Evolutionary conservation across 495 filamentous ascomycete genomes (phyloP), one percentile per base, ranked within the genome.

Genomic region (Neurospora sp.): DNA sequence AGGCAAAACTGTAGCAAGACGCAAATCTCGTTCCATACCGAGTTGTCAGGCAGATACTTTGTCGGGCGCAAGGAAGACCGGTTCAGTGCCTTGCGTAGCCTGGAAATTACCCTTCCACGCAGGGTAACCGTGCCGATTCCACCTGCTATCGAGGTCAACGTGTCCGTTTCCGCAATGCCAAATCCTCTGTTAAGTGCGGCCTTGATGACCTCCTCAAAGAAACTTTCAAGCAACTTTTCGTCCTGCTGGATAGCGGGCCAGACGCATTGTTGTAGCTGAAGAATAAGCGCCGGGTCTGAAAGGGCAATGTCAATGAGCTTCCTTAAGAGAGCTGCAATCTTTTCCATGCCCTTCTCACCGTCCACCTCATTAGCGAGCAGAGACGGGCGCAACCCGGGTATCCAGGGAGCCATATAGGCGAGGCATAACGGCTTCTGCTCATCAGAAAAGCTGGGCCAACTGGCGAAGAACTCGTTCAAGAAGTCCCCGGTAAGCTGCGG

Each of bases 401-500:
- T 81, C 89, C 89, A 91, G 5, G 89, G 89, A 27, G 88, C 87
- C 88, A 91, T 90, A 76, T 91, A 91, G 8, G 87, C 84, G 9
- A 91, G 82, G 73, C 88, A 90, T 69, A 91, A 76, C 5, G 89
- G 88, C 74, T 89, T 85, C 78, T 91, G 89, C 70, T 88, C 85
- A 12, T 88, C 85, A 35, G 86, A 83, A 75, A 90, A 89, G 77
- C 88, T 88, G 70, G 89, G 89, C 89, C 89, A 91, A 11, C 89
- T 88, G 46, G 90, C 87, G 74, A 91, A 91, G 75, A 91, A 91
- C 78, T 91, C 89, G 38, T 88, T 89, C 39, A 91, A 74, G 73
- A 91, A 91, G 76, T 91, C 89, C 41, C 84, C 84, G 1, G 89
- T 91, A n/a, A 91, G 82, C 76, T 89, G 88, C 42, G 89, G 88